Base-by-base conservation (phyloP, 495 filamentous ascomycete genomes). In the Xylaria bambusicola region DNA sequence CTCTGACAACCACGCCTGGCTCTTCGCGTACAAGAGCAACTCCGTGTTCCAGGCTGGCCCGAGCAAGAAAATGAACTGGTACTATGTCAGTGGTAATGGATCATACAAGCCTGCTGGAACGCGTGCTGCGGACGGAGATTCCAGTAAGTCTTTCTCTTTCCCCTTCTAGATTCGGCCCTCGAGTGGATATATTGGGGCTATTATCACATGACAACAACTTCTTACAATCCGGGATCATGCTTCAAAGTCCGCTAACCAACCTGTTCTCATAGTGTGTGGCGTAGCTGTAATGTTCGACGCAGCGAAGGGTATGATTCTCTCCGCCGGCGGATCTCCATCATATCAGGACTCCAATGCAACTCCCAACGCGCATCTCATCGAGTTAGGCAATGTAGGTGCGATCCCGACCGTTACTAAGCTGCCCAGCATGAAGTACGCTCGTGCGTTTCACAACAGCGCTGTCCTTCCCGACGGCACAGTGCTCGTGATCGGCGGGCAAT, bases 11-110 rank as follows among this genome's bases (percentile, higher is more conserved):
- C 84, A 86, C 60, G 79, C 62, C 44, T 86, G 83, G 84, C 72
- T 87, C n/a, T 87, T 85, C 64, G 81, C 66, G 9, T 87, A 83
- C 80, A 85, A 81, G 60, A 70, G 75, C 40, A 74, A 69, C 9
- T 75, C 63, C 24, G 77, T 84, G 18, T 83, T 86, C 73, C 82
- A 86, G 66, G 83, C 82, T 6, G 84, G 84, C 5, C 84, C 84
- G 6, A 79, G 73, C 56, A 72, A 64, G 47, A 56, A 65, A 1
- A 85, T 85, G 82, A 80, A 86, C 66, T 88, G 85, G 85, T 86
- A 80, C 65, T 64, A 63, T 12, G 77, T 76, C 10, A 56, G 57
- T 8, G 78, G 71, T 13, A 58, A 56, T 8, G 83, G 83, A 1
- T 72, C 60, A n/a, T 58, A 66, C 17, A 61, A 52, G 3, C 21